A percentile compares a stretch with the other conserved stretches of the same genome.
Conservation (phyloP, 2,329 filamentous ascomycete species). For the Arthrinium phaeospermum region DNA sequence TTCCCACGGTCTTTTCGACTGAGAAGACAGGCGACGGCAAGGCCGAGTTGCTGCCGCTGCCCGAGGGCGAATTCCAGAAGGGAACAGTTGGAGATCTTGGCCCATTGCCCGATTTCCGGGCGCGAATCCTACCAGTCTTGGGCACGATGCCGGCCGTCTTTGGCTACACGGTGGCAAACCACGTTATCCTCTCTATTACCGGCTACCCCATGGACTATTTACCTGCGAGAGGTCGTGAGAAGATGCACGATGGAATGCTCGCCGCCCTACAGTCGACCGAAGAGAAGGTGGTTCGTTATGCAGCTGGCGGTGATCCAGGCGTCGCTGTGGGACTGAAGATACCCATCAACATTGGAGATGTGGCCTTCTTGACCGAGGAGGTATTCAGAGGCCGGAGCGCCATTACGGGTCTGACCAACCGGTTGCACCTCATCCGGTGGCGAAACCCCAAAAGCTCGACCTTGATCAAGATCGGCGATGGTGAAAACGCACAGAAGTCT, state of each 20-base stretch:
- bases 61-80: slow-evolving; percentile 87
- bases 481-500: slow-evolving; percentile 76
- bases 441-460: slow-evolving; percentile 65
- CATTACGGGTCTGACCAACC: slow-evolving; percentile 80
- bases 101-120: slow-evolving; percentile 88
- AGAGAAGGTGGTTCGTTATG: slow-evolving; percentile 70
- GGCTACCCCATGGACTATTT: slow-evolving; percentile 89
- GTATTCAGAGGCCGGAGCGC: slow-evolving; percentile 83
- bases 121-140: slow-evolving; percentile 91
- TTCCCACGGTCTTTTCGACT: slow-evolving; percentile 90
- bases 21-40: slow-evolving; percentile 92
- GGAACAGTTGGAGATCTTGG: slow-evolving; percentile 86
- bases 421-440: slow-evolving; percentile 84
- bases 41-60: slow-evolving; percentile 83
- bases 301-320: slow-evolving; percentile 50
- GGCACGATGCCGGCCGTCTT: slow-evolving; percentile 98
- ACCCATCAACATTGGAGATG: slow-evolving; percentile 78
- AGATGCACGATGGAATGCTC: slow-evolving; percentile 88
- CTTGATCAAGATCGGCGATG: slow-evolving; percentile 64
- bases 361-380: slow-evolving; percentile 89
- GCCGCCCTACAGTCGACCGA: slow-evolving; percentile 77
- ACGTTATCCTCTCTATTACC: slow-evolving; percentile 81
- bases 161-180: slow-evolving; percentile 88
- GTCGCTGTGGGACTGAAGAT: slow-evolving; percentile 76
- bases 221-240: slow-evolving; percentile 81